Base-by-base conservation (phyloP, 139 green algal genomes). In the Tetradesmus obliquus region DNA sequence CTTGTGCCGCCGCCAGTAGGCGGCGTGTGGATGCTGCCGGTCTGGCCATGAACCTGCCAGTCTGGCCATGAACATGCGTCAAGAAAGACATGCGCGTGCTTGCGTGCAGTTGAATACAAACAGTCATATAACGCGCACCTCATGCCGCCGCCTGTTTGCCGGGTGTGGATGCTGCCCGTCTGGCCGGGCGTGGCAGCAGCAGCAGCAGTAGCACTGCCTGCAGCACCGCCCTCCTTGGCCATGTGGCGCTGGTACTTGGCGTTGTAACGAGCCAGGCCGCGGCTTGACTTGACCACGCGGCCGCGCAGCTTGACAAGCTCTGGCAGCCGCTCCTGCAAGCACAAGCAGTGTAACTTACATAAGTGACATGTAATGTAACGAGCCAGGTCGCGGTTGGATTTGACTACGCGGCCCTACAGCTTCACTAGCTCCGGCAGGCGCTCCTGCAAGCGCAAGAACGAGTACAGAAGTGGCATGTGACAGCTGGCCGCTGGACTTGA, bases 301-400 rank as follows among this genome's bases (percentile, higher is more conserved):
- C 19, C 9, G 7, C 86, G 86, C 20, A 83, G 71, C 45, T 32
- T 24, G 3, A 58, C 51, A 51, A 90, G 54, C 45, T 81, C 86
- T 3, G 86, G 86, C 54, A 90, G 86, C 53, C 71, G 86, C 86
- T 90, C 86, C 55, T 90, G 69, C 80, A 58, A 84, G 32, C 17
- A 20, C 45, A 20, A 9, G 32, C 51, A 22, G 12, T 81, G 12
- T 62, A 24, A 10, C 0, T 7, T 62, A 62, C 45, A 85, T 3
- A 6, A 19, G 8, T 82, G 6, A 15, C n/a, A 82, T 82, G 74
- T 82, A 19, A 32, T 22, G 20, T n/a, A 79, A 79, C 6, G 5
- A 5, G 8, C 0, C 2, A 82, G n/a, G 74, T n/a, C 20, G 2
- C n/a, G 53, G 74, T n/a, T 82, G 74, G n/a, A 54, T n/a, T 82